phyloP scores from a whole-genome alignment of 2,329 filamentous ascomycete species.

The Nemania abortiva region DNA sequence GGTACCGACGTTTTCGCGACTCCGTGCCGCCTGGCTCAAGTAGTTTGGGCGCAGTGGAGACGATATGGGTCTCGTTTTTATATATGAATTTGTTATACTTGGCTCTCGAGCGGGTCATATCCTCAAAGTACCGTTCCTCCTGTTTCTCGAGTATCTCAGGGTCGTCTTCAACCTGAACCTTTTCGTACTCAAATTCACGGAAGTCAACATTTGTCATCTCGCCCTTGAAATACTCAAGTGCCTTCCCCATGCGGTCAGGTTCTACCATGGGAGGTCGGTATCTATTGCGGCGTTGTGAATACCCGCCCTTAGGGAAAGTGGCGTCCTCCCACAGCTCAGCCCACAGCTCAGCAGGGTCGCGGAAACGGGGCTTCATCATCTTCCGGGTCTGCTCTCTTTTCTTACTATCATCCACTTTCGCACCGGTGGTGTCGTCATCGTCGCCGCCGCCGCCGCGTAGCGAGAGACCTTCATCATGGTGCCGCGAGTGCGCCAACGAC shows the following conservation, averaged over 20 bases:
- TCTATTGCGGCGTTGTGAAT: not conserved
- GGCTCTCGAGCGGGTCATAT: not conserved
- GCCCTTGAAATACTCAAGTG: not conserved
- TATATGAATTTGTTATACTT: constrained; percentile 20
- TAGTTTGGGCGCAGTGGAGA: constrained; percentile 21
- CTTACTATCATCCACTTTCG: too few species aligned
- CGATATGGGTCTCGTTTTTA: not conserved
- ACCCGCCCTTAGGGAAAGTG: constrained; percentile 1
- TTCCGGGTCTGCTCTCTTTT: not conserved
- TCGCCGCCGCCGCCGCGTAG: constrained; percentile 28
- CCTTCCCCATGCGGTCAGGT: constrained; percentile 4
- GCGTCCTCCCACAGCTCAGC: constrained; percentile 26
- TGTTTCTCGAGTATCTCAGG: not conserved
- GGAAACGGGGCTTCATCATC: constrained; percentile 1
- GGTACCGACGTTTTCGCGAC: constrained; percentile 24
- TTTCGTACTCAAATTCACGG: constrained; percentile 1
- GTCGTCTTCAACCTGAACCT: not conserved
- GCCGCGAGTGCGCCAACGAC: constrained; percentile 17
- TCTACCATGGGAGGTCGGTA: constrained; percentile 32
- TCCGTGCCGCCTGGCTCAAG: constrained; percentile 12
- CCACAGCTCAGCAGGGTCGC: constrained; percentile 28
- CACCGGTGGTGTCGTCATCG: not conserved
- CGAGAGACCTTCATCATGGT: not conserved
- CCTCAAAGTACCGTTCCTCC: not conserved
- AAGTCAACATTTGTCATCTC: not conserved